Conservation (phyloP, 2,329 filamentous ascomycete species). For the Teratosphaeriaceae sp. region DNA sequence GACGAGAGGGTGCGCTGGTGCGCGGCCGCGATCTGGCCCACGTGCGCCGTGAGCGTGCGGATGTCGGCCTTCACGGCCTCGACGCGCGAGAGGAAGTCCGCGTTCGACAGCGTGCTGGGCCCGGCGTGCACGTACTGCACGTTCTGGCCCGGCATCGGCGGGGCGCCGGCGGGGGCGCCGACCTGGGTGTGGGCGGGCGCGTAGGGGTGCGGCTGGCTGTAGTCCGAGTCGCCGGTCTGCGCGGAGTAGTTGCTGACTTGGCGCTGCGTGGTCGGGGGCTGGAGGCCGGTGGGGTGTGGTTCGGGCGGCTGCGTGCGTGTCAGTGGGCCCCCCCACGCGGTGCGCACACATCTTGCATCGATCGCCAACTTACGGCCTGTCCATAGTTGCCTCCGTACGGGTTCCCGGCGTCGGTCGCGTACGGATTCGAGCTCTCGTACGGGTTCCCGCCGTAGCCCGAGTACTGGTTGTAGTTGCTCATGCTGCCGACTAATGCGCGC, state of each 20-base stretch:
- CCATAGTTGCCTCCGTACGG: conserved; percentile 32
- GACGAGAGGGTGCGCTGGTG: conserved; percentile 67
- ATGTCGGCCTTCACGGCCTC: conserved; percentile 62
- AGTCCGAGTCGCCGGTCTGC: conserved; percentile 17
- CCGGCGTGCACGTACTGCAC: conserved; percentile 37
- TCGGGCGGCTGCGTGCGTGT: neutral
- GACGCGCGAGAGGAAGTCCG: conserved; percentile 63
- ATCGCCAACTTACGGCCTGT: conserved; percentile 10
- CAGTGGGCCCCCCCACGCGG: neutral
- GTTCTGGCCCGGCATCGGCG: conserved; percentile 24
- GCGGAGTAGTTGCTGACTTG: conserved; percentile 11
- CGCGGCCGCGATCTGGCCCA: conserved; percentile 60
- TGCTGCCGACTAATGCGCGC: conserved; percentile 26
- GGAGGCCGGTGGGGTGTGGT: conserved; percentile 7
- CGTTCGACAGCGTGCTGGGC: conserved; percentile 48
- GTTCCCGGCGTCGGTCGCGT: conserved; percentile 27
- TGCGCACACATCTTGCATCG: neutral
- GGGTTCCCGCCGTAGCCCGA: conserved; percentile 52
- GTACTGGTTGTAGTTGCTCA: conserved; percentile 53
- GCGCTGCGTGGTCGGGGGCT: conserved; percentile 27
- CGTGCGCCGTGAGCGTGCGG: conserved; percentile 56
- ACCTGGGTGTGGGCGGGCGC: conserved; percentile 1
- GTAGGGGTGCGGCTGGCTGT: conserved; percentile 15
- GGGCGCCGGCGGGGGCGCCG: conserved; percentile 10
- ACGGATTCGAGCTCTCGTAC: conserved; percentile 44